phyloP scores from a whole-genome alignment of 2,329 filamentous ascomycete genomes.

The Passalora sequoiae region DNA sequence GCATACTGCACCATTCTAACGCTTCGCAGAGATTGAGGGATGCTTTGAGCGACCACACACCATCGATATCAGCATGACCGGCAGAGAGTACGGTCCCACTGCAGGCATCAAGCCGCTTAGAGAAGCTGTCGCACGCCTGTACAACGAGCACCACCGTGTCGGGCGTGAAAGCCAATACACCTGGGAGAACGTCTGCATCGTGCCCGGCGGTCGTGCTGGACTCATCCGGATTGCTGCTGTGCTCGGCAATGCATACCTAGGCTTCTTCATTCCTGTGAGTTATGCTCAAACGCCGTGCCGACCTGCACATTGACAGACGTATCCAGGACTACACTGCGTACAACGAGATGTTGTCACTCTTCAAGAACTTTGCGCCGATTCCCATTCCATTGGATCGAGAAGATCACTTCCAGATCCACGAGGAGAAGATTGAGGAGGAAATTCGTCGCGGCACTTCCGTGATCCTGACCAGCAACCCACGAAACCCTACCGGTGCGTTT shows the following conservation, averaged over 20 bases:
- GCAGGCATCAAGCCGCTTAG: conserved; percentile 88
- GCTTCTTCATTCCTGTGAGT: conserved; percentile 53
- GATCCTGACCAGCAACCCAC: conserved; percentile 89
- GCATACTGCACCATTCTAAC: too few relatives aligned
- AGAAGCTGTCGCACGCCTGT: conserved; percentile 82
- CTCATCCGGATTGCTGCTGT: conserved; percentile 93
- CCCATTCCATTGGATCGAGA: conserved; percentile 77
- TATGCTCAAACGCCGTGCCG: too few relatives aligned
- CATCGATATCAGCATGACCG: conserved; percentile 72
- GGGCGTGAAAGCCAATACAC: conserved; percentile 86
- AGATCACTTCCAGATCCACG: conserved; percentile 80
- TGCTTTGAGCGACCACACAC: conserved; percentile 76
- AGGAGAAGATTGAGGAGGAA: conserved; percentile 78
- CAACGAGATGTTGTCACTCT: conserved; percentile 93
- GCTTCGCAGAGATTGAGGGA: conserved; percentile 83
- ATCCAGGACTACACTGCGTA: conserved; percentile 96
- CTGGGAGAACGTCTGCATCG: conserved; percentile 96
- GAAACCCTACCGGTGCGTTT: conserved; percentile 92
- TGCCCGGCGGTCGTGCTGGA: conserved; percentile 86
- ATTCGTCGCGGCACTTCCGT: conserved; percentile 51
- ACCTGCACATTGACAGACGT: too few relatives aligned
- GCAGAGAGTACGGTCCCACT: conserved; percentile 85
- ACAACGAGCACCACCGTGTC: conserved; percentile 87
- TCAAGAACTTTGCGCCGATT: conserved; percentile 84
- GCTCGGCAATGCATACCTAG: conserved; percentile 74